These are phyloP conservation scores for Orbilia oligospora DNA, from an alignment of 2,329 filamentous ascomycete species.

Conservation along the genomic window DNA sequence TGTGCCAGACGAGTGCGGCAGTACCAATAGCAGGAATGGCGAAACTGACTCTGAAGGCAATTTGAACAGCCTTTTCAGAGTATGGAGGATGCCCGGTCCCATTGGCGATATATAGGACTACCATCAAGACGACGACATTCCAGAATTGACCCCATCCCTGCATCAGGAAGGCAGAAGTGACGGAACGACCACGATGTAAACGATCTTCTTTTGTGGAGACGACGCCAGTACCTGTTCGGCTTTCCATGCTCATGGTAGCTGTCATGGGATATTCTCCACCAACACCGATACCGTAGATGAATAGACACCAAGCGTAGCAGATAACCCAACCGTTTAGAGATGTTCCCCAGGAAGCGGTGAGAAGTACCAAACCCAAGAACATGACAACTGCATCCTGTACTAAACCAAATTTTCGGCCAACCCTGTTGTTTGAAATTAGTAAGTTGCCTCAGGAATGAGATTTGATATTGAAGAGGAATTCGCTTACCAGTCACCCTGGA, in stretches of 20 bases:
- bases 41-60: conserved; percentile 92
- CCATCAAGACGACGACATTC: conserved; percentile 91
- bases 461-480: conserved; percentile 24
- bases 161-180: conserved; percentile 97
- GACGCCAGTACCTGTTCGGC: conserved; percentile 85
- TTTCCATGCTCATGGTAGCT: conserved; percentile 94
- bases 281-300: conserved; percentile 84
- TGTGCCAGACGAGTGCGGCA: conserved; percentile 95
- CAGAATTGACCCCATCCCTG: conserved; percentile 97
- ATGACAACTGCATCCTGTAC: conserved; percentile 96
- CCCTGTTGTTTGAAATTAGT: conserved; percentile 71
- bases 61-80: conserved; percentile 82
- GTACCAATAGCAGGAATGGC: conserved; percentile 91
- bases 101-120: conserved; percentile 90
- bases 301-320: conserved; percentile 94
- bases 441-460: conserved; percentile 69
- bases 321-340: conserved; percentile 95
- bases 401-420: conserved; percentile 93
- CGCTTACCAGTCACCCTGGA: conserved; percentile 77
- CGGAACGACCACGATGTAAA: conserved; percentile 94
- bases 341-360: conserved; percentile 90
- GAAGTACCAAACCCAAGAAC: conserved; percentile 91
- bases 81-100: conserved; percentile 79
- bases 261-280: conserved; percentile 98
- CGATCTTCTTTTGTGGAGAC: conserved; percentile 92